A percentile compares a stretch with the other conserved stretches of the same genome.
phyloP scores from a whole-genome alignment of 2,329 filamentous ascomycete species.

The Tolypocladium sp. region DNA sequence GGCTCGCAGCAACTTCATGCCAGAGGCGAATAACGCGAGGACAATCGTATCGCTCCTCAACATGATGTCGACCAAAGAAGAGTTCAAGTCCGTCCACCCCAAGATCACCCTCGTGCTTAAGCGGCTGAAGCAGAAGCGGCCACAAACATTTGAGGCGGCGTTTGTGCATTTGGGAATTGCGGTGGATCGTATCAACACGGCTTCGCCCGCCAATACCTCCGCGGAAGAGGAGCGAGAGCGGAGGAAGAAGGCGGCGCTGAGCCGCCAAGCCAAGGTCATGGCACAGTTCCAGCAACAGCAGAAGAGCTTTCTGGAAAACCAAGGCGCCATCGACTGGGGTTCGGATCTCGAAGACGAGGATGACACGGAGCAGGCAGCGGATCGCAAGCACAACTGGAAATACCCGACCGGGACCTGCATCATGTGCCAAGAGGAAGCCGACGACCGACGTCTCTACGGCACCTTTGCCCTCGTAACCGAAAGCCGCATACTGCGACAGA shows the following conservation, averaged over 20 bases:
- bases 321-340: conserved; percentile 82
- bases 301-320: conserved; percentile 84
- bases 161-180: conserved; percentile 56
- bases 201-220: conserved; percentile 63
- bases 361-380: conserved; percentile 44
- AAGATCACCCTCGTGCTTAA: conserved; percentile 80
- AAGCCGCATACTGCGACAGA: conserved; percentile 79
- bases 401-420: conserved; percentile 93
- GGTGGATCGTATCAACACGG: conserved; percentile 71
- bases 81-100: conserved; percentile 72
- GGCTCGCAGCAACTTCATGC: conserved; percentile 52
- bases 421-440: conserved; percentile 90
- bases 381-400: conserved; percentile 62
- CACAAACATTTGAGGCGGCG: conserved; percentile 60
- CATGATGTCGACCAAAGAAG: conserved; percentile 55
- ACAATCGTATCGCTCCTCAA: conserved; percentile 58
- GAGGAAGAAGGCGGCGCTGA: conserved; percentile 85
- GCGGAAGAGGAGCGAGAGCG: conserved; percentile 66
- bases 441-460: conserved; percentile 80
- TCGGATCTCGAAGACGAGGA: conserved; percentile 69
- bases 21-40: conserved; percentile 44
- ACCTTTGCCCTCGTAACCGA: conserved; percentile 86
- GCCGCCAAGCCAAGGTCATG: conserved; percentile 90
- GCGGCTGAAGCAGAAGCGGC: conserved; percentile 75
- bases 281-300: conserved; percentile 97